These are phyloP conservation scores for Fraxinus excelsior DNA, from an alignment of 257 asterid genomes.

Conservation along the genomic window DNA sequence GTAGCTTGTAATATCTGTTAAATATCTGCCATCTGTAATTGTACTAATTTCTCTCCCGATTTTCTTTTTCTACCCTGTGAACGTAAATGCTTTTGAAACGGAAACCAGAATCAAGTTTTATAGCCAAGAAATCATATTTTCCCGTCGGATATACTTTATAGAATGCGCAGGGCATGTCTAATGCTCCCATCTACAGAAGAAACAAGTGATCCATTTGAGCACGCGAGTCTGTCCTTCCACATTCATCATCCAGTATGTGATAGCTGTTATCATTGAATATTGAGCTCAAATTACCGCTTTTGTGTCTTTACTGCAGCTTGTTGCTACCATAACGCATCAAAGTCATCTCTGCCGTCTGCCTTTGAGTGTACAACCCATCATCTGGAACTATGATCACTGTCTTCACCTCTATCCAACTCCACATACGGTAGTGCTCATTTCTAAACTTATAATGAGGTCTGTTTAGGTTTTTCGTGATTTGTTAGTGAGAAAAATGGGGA, in stretches of 20 bases:
- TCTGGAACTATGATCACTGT: constrained; percentile 93
- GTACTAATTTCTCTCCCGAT: constrained; percentile 4
- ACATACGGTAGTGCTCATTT: constrained; percentile 63
- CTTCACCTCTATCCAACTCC: constrained; percentile 94
- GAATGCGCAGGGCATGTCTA: constrained; percentile 91
- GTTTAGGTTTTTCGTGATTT: neutral
- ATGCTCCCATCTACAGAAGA: constrained; percentile 87
- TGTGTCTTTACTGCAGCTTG: constrained; percentile 62
- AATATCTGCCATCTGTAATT: neutral
- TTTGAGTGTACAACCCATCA: constrained; percentile 77
- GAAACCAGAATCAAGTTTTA: constrained; percentile 79
- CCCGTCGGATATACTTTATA: constrained; percentile 94
- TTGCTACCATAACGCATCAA: constrained; percentile 91
- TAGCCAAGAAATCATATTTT: too few relatives aligned
- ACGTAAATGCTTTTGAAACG: constrained; percentile 15
- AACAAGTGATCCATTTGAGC: constrained; percentile 92
- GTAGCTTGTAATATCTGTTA: constrained; percentile 13
- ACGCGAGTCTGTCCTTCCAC: constrained; percentile 51
- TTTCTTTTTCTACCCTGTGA: neutral
- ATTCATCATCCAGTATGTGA: constrained; percentile 18
- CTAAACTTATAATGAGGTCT: constrained; percentile 1
- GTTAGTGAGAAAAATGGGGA: neutral
- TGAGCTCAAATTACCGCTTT: constrained; percentile 14
- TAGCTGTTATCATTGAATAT: constrained; percentile 5
- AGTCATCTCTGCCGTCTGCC: constrained; percentile 98